Evolutionary conservation across 2,329 filamentous ascomycete species (phyloP), one percentile per base, ranked within the genome.

Genomic region (Ophiostoma triangulosporum): DNA sequence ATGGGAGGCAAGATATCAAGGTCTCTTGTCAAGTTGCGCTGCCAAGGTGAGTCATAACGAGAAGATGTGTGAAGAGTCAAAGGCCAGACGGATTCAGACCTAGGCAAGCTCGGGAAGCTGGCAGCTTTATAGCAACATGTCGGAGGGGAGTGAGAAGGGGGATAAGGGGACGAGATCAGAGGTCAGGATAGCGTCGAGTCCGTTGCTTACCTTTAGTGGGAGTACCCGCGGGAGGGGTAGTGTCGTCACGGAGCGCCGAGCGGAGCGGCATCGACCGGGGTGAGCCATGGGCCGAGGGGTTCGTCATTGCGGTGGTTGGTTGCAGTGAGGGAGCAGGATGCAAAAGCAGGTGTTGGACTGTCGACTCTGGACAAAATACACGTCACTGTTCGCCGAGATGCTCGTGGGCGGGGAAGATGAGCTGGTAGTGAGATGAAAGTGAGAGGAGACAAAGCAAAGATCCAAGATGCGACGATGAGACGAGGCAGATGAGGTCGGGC

Each of bases 221-320:
- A 6, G 56, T 54, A 20, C 56, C 56, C 14, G 48, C 35, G 3
- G 58, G 54, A 31, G 56, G 53, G n/a, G 57, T 56, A 2, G 58
- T 55, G 50, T 61, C 59, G 52, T 61, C 59, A 7, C 54, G 56
- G 59, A 73, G 62, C 24, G 69, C 70, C 35, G 70, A 72, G 48
- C 69, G 69, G 51, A 72, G 62, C 6, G 69, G 68, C 56, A 58
- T 22, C 9, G 55, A 35, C 50, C 54, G 51, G 3, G 59, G 59
- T 38, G 57, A 59, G 48, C 48, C 45, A 15, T 52, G 33, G 17
- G 33, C 46, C 29, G 53, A 48, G 14, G 48, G 40, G 43, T 53
- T 55, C 11, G 52, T 29, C 57, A 59, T 57, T 54, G 29, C 31
- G 50, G 4, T 26, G 33, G n/a, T 14, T 29, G 24, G 27, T 3